A percentile compares a stretch with the other conserved stretches of the same genome.
These are phyloP conservation scores for Dispira simplex DNA, from an alignment of 192 early-diverging fungal genomes.

Conservation along the genomic window DNA sequence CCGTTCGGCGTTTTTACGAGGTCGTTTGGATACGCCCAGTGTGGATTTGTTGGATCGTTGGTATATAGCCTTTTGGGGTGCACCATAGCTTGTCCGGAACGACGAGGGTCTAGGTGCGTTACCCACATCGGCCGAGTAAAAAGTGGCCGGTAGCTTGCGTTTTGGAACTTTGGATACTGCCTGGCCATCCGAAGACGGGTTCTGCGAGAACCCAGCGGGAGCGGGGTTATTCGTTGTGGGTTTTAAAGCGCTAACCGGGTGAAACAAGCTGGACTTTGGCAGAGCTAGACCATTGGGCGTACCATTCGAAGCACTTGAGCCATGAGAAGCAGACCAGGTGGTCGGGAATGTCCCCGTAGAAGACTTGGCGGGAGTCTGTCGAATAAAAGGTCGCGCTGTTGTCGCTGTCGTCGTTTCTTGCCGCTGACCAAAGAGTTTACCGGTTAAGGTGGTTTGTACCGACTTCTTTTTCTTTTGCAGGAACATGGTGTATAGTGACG, in stretches of 20 bases:
- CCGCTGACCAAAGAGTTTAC: no score
- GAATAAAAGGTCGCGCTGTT: no score
- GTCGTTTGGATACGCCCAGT: neutral
- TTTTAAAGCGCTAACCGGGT: neutral
- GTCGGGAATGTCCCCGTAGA: neutral
- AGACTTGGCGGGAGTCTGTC: neutral
- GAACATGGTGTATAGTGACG: no score
- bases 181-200: neutral
- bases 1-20: neutral
- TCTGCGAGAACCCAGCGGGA: neutral
- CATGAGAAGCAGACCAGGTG: neutral
- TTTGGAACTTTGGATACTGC: neutral
- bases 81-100: neutral
- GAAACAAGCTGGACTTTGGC: constrained; percentile 3
- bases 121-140: neutral
- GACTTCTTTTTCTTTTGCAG: no score
- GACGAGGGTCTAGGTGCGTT: neutral
- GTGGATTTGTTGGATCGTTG: neutral
- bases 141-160: neutral
- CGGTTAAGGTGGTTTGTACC: no score
- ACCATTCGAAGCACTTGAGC: neutral
- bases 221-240: neutral
- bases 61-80: neutral
- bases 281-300: neutral
- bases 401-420: no score